Percentiles rank a stretch among this genome's conserved stretches.
phyloP scores from a whole-genome alignment of 495 filamentous ascomycete genomes.

The Pseudoneurospora amorphoporcata region DNA sequence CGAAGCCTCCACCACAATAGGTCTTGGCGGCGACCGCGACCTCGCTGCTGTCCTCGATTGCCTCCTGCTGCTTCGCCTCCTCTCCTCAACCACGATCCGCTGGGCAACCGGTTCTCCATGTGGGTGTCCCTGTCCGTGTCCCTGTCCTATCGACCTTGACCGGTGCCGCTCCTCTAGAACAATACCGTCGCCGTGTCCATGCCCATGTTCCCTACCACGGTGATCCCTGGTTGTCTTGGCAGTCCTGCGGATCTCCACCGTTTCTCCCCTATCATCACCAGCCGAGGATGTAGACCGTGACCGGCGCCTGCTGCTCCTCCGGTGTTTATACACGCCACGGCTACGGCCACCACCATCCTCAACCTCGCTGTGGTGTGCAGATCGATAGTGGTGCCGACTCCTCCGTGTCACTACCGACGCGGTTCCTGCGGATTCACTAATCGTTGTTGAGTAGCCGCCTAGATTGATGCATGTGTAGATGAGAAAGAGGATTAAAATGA shows the following conservation, averaged over 20 bases:
- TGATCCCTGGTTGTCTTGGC: slow-evolving; percentile 14
- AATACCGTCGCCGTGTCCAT: slow-evolving; percentile 6
- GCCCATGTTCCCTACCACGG: slow-evolving; percentile 22
- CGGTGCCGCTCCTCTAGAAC: slow-evolving; percentile 6
- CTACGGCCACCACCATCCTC: background rate
- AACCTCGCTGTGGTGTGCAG: slow-evolving; percentile 1
- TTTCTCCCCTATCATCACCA: slow-evolving; percentile 12
- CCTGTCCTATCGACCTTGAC: slow-evolving; percentile 13
- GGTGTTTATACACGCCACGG: background rate
- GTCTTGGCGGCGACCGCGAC: background rate
- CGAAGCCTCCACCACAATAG: background rate
- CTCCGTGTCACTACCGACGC: slow-evolving; percentile 29
- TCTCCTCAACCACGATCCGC: slow-evolving; percentile 33
- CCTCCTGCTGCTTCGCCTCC: slow-evolving; percentile 12
- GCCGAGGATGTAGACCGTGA: background rate
- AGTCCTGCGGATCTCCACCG: slow-evolving; percentile 28
- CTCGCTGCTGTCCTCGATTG: background rate
- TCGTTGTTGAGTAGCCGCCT: slow-evolving; percentile 16
- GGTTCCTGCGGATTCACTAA: slow-evolving; percentile 15
- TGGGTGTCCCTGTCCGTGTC: background rate
- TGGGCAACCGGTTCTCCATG: slow-evolving; percentile 19
- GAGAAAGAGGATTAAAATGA: slow-evolving; percentile 66
- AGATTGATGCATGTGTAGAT: slow-evolving; percentile 57
- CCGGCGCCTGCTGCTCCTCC: background rate
- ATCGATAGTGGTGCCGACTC: slow-evolving; percentile 15